These are phyloP conservation scores for Hymenoscyphus salicellus DNA, from an alignment of 2,329 filamentous ascomycete species.

Conservation along the genomic window DNA sequence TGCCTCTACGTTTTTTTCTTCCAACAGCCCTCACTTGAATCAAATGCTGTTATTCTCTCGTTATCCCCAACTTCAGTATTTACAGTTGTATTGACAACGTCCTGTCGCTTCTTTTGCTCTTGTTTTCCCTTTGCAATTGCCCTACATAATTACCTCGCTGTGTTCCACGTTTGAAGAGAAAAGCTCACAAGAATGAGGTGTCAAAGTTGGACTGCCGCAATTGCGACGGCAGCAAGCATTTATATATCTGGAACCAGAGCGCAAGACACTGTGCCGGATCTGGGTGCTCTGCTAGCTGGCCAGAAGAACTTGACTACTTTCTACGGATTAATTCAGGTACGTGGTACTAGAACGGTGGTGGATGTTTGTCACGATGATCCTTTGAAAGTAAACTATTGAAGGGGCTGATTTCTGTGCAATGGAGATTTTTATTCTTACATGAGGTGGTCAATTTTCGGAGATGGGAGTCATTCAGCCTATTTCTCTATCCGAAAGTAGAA, in stretches of 20 bases:
- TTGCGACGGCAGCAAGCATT: conserved; percentile 18
- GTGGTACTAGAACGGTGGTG: conserved; percentile 7
- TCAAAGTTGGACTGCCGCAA: conserved; percentile 21
- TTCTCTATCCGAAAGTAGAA: not conserved
- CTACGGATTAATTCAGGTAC: conserved; percentile 44
- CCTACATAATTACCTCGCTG: not conserved
- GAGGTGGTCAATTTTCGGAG: not conserved
- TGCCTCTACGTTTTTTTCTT: not conserved
- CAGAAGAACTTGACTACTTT: conserved; percentile 45
- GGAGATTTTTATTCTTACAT: not conserved
- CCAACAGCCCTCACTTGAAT: not conserved
- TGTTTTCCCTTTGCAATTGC: not conserved
- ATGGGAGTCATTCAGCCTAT: not conserved
- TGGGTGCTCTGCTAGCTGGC: conserved; percentile 41
- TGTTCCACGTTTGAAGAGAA: not conserved
- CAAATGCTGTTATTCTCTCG: not conserved
- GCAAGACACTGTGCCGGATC: conserved; percentile 30
- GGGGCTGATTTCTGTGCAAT: not conserved
- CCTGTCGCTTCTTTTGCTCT: not conserved
- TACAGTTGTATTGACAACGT: not conserved
- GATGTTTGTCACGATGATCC: not conserved
- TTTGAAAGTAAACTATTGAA: not conserved
- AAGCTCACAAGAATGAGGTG: conserved; percentile 17
- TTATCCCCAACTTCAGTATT: not conserved
- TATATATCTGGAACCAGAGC: conserved; percentile 20